Evolutionary conservation across 306 rosid genomes (phyloP).

Genomic region (Chamaecrista fasciculata): DNA sequence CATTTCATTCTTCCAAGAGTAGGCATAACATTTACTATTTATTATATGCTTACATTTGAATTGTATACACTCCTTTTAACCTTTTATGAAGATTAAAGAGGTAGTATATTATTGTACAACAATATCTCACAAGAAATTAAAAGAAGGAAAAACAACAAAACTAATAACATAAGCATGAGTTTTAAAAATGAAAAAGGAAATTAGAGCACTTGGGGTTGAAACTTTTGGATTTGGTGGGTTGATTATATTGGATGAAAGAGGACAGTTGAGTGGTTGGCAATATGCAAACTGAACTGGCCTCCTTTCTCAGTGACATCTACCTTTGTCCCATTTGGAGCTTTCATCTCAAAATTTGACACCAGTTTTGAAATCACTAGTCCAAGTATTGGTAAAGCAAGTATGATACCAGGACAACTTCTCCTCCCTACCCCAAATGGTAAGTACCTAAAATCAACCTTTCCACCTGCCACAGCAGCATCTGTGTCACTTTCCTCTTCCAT

Average conservation of each 20-base stretch:
- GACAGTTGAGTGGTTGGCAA: slow-evolving; percentile 68
- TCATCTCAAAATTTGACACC: slow-evolving; percentile 61
- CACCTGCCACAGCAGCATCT: slow-evolving; percentile 65
- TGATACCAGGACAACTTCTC: slow-evolving; percentile 85
- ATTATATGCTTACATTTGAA: too few species aligned
- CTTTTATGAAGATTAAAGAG: too few species aligned
- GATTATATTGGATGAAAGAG: slow-evolving; percentile 38
- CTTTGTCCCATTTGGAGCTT: slow-evolving; percentile 42
- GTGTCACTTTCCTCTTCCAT: slow-evolving; percentile 59
- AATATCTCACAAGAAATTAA: too few species aligned
- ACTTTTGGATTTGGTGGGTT: too few species aligned
- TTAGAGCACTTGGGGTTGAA: too few species aligned
- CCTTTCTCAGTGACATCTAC: slow-evolving; percentile 73
- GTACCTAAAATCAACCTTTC: slow-evolving; percentile 68
- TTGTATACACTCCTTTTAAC: too few species aligned
- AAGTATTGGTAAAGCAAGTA: slow-evolving; percentile 79
- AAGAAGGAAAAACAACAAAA: too few species aligned
- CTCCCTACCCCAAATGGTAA: slow-evolving; percentile 85
- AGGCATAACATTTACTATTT: too few species aligned
- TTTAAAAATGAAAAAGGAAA: too few species aligned
- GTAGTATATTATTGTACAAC: too few species aligned
- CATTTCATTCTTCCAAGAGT: too few species aligned
- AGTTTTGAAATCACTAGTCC: slow-evolving; percentile 62
- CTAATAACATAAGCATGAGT: too few species aligned
- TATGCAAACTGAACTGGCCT: slow-evolving; percentile 76